Percentiles rank a stretch among this genome's conserved stretches.
These are phyloP conservation scores for Olyra latifolia DNA, from an alignment of 176 grass and related monocot species.

Conservation along the genomic window DNA sequence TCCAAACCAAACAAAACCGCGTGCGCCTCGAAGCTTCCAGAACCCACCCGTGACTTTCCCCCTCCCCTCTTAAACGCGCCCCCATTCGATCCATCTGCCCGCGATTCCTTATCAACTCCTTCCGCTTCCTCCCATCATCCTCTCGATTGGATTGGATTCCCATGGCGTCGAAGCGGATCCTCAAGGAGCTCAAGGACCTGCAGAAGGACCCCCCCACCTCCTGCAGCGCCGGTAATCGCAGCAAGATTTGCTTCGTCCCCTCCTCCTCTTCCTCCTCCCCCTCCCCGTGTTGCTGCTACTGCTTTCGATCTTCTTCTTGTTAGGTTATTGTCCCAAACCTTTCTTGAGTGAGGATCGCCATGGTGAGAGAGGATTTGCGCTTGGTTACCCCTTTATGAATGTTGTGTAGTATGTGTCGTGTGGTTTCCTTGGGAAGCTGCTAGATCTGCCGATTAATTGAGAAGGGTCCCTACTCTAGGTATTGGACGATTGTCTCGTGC, in stretches of 20 bases:
- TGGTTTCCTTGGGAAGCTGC: not conserved
- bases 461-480: not conserved
- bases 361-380: not conserved
- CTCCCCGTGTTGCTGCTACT: not conserved
- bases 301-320: not conserved
- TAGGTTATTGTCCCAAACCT: not conserved
- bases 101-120: not conserved
- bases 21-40: slow-evolving; percentile 27
- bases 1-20: not conserved
- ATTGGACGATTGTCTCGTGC: not conserved
- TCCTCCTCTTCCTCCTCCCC: not conserved
- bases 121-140: not conserved
- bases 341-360: not conserved
- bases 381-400: not conserved
- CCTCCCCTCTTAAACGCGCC: not conserved
- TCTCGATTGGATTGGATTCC: not conserved
- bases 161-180: slow-evolving; percentile 67
- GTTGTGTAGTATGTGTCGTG: not conserved
- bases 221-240: slow-evolving; percentile 49
- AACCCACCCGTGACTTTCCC: not conserved
- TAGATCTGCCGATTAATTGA: not conserved
- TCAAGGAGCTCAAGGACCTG: slow-evolving; percentile 68
- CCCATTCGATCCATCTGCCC: not conserved
- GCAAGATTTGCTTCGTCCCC: not conserved
- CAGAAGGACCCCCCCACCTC: slow-evolving; percentile 59